Conservation (phyloP, 2,329 filamentous ascomycete genomes). For the Fusarium nygamai region DNA sequence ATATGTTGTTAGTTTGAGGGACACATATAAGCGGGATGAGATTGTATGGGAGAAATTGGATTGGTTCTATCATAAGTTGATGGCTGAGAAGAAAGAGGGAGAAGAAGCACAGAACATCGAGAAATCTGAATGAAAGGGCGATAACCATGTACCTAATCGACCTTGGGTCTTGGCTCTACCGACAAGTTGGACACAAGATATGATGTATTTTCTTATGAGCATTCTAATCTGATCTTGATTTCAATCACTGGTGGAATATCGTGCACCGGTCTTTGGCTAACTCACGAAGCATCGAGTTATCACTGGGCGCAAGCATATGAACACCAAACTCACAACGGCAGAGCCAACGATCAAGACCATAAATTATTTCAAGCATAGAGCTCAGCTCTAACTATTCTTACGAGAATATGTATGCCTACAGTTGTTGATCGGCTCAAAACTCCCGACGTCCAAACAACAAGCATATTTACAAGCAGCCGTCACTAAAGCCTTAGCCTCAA, state of each 20-base stretch:
- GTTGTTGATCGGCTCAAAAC: not conserved
- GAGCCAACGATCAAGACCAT: rapidly evolving
- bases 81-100: not conserved
- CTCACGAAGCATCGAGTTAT: not conserved
- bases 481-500: not conserved
- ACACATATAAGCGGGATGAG: not conserved
- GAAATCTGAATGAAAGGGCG: not conserved
- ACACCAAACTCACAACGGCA: rapidly evolving
- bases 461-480: not conserved
- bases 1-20: not conserved
- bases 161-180: too few species aligned
- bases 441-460: not conserved
- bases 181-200: too few species aligned
- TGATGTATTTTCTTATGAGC: not conserved
- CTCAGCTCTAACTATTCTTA: not conserved
- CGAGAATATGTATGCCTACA: not conserved
- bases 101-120: rapidly evolving
- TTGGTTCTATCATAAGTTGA: not conserved
- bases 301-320: not conserved
- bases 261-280: rapidly evolving
- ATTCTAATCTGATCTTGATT: not conserved
- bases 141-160: not conserved
- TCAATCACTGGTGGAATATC: not conserved
- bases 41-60: not conserved
- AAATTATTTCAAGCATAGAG: rapidly evolving